phyloP scores from a whole-genome alignment of 257 asterid genomes.

The Solanum appendiculatum region DNA sequence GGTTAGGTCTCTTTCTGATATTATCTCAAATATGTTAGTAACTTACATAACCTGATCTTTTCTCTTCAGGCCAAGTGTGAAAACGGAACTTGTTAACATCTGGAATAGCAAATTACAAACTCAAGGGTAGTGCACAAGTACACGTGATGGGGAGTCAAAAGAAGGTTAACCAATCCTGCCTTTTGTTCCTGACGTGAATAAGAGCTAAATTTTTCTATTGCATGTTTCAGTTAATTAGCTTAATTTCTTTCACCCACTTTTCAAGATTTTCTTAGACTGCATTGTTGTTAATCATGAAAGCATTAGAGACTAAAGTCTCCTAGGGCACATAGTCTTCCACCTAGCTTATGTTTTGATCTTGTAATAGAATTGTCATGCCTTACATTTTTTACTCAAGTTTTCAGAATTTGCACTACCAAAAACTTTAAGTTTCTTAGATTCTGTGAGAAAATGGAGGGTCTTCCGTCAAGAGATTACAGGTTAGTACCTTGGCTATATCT shows the following conservation, averaged over 20 bases:
- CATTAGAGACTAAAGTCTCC: not conserved
- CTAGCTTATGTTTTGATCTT: not conserved
- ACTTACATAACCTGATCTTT: not conserved
- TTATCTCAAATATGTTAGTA: not conserved
- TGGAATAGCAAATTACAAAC: constrained; percentile 16
- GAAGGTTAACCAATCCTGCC: constrained; percentile 22
- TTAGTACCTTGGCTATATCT: constrained; percentile 15
- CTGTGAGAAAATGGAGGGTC: constrained; percentile 46
- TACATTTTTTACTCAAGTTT: not conserved
- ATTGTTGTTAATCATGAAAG: not conserved
- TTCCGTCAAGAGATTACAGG: constrained; percentile 27
- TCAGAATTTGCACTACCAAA: constrained; percentile 33
- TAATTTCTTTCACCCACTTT: not conserved
- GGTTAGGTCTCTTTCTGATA: not conserved
- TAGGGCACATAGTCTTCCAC: not conserved
- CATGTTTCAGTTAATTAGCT: not conserved
- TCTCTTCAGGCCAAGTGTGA: constrained; percentile 31
- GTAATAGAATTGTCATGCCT: not conserved
- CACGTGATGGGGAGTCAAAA: constrained; percentile 8
- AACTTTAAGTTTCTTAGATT: constrained; percentile 18
- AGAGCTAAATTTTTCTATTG: not conserved
- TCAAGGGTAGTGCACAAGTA: not conserved
- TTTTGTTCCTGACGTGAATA: not conserved
- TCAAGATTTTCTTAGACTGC: not conserved
- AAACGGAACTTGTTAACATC: constrained; percentile 10